phyloP scores from a whole-genome alignment of 2,329 filamentous ascomycete genomes.

The Myriosclerotinia duriaeana region DNA sequence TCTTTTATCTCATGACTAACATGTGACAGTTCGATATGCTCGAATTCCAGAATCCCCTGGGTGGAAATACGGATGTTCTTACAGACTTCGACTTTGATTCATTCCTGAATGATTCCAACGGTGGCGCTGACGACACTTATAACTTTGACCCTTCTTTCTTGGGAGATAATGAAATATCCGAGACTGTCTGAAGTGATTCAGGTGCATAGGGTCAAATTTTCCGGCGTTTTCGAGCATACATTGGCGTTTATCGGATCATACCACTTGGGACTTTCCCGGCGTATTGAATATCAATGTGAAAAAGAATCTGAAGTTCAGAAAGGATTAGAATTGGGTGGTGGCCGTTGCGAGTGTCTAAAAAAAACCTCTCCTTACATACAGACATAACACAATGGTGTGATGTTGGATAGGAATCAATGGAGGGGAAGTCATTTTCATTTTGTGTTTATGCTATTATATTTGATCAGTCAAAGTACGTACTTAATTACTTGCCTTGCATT shows the following conservation, averaged over 20 bases:
- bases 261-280: slow-evolving; percentile 34
- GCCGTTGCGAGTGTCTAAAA: slow-evolving; percentile 19
- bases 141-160: slow-evolving; percentile 58
- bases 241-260: slow-evolving; percentile 41
- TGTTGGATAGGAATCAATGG: slow-evolving; percentile 16
- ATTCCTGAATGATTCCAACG: slow-evolving; percentile 55
- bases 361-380: slow-evolving; percentile 16
- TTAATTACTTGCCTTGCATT: slow-evolving; percentile 15
- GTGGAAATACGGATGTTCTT: slow-evolving; percentile 54
- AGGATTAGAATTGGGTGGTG: slow-evolving; percentile 20
- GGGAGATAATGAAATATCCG: slow-evolving; percentile 58
- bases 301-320: slow-evolving; percentile 27
- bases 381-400: slow-evolving; percentile 8
- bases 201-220: slow-evolving; percentile 29
- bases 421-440: neutral
- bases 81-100: slow-evolving; percentile 69
- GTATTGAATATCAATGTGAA: slow-evolving; percentile 38
- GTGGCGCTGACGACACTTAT: slow-evolving; percentile 51
- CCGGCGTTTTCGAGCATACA: slow-evolving; percentile 41
- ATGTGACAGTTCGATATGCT: slow-evolving; percentile 43
- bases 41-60: slow-evolving; percentile 56
- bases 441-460: slow-evolving; percentile 20
- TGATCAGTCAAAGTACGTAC: slow-evolving; percentile 15
- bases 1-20: neutral
- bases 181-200: slow-evolving; percentile 46